Percentiles rank a stretch among this genome's conserved stretches.
Conservation (phyloP, 106 monocot species). For the Cymbidium sinense region DNA sequence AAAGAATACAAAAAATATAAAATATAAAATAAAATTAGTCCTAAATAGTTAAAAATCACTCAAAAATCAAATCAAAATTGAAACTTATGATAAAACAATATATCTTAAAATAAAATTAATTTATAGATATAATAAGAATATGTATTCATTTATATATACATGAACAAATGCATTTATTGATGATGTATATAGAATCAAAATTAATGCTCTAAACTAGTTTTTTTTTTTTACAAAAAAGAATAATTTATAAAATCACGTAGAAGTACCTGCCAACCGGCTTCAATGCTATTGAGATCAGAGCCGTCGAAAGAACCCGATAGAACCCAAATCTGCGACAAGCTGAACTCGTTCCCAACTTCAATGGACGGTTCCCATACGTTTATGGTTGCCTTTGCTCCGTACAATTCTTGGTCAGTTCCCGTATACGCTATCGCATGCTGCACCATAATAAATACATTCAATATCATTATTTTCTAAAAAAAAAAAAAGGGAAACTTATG, state of each 20-base stretch:
- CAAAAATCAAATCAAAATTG: no score
- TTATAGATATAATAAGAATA: no score
- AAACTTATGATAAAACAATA: no score
- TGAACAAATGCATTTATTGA: no score
- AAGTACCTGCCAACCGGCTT: slow-evolving; percentile 98
- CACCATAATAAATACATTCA: background rate
- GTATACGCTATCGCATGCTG: slow-evolving; percentile 97
- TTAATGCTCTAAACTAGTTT: no score
- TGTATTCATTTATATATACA: no score
- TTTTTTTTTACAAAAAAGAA: no score
- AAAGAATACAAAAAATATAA: no score
- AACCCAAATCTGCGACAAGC: slow-evolving; percentile 96
- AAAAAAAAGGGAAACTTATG: background rate
- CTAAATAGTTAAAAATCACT: no score
- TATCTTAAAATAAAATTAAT: no score
- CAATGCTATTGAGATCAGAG: slow-evolving; percentile 97
- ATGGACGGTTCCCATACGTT: slow-evolving; percentile 90
- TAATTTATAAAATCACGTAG: background rate
- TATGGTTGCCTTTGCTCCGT: slow-evolving; percentile 84
- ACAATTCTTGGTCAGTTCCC: slow-evolving; percentile 39
- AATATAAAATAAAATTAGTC: no score
- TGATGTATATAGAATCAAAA: no score
- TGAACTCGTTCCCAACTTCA: slow-evolving; percentile 61
- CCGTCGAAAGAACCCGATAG: slow-evolving; percentile 94
- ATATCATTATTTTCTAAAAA: background rate